Evolutionary conservation across 345 rosid species (phyloP), one percentile per base, ranked within the genome.

Genomic region (Alliaria petiolata): DNA sequence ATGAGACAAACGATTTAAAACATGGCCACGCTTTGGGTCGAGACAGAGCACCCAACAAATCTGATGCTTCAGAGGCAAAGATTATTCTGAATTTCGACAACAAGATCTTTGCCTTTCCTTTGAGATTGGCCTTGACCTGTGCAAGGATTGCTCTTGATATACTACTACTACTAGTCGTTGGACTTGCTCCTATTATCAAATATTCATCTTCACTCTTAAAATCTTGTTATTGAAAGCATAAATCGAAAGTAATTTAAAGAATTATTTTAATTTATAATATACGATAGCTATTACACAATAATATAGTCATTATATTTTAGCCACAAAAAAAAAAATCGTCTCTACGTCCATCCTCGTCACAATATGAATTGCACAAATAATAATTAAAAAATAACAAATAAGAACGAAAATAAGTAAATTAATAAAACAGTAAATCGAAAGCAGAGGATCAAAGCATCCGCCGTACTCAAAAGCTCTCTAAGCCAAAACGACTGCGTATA

Each of bases 401-500:
- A 19, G 25, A 57, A 38, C 5, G 19, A 40, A 58, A 25, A 55
- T 28, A 53, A 31, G 39, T 64, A 56, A n/a, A 65, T 44, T 19
- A 65, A 63, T 36, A 46, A 33, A 67, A 59, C 30, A 36, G 56
- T 43, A 4, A 43, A 34, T 35, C 35, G 46, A 44, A 72, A 31
- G 42, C 65, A 46, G 55, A 52, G 62, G 54, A 67, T 51, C 38
- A 8, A 49, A 31, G 22, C 40, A 60, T 51, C 73, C 67, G 40
- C 33, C 47, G 42, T 13, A 61, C 40, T 62, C 44, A 67, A 39
- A 47, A 55, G 35, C 44, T 22, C 55, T 70, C 76, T 84, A 88
- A 64, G 88, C 91, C 83, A 86, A 82, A 67, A 82, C 66, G 54
- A 75, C 79, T 71, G 88, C 86, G 62, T 83, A 81, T 63, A 86